Conservation (phyloP, 805 yeast genomes). For the Sungouiozyma intestinalis region DNA sequence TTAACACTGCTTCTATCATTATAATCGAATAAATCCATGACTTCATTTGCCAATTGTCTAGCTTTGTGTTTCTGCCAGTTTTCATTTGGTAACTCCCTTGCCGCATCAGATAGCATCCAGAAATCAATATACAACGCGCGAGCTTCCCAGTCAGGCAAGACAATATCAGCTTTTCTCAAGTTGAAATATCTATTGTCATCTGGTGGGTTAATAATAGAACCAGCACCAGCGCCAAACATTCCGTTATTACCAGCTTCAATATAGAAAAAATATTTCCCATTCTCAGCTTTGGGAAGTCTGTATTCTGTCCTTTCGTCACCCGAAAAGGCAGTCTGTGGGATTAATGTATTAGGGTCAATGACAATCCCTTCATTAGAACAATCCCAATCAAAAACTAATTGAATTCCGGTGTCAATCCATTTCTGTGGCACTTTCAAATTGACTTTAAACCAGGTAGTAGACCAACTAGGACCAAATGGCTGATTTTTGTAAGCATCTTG, state of each 20-base stretch:
- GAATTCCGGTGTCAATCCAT: conserved; percentile 31
- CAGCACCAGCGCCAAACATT: conserved; percentile 73
- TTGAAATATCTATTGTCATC: conserved; percentile 63
- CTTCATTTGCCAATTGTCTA: conserved; percentile 63
- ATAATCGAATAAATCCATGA: conserved; percentile 77
- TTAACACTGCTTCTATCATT: conserved; percentile 45
- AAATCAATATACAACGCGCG: conserved; percentile 69
- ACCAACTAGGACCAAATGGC: conserved; percentile 90
- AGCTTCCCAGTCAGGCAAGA: conserved; percentile 73
- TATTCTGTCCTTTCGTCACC: conserved; percentile 75
- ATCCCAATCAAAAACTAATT: conserved; percentile 71
- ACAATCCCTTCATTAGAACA: conserved; percentile 78
- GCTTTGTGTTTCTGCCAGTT: conserved; percentile 82
- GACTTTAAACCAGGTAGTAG: conserved; percentile 87
- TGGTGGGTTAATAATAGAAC: conserved; percentile 54
- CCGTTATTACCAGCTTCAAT: conserved; percentile 90
- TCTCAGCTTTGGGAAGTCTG: conserved; percentile 46
- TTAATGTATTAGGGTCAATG: conserved; percentile 49
- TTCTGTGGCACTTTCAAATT: conserved; percentile 50
- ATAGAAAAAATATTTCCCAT: conserved; percentile 53
- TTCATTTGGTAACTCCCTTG: conserved; percentile 68
- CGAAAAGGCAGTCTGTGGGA: conserved; percentile 74
- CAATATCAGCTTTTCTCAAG: conserved; percentile 61
- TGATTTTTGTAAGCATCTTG: conserved; percentile 57
- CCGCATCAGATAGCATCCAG: conserved; percentile 84